phyloP scores from a whole-genome alignment of 768 basidiomycete species.

The Suillus subluteus region DNA sequence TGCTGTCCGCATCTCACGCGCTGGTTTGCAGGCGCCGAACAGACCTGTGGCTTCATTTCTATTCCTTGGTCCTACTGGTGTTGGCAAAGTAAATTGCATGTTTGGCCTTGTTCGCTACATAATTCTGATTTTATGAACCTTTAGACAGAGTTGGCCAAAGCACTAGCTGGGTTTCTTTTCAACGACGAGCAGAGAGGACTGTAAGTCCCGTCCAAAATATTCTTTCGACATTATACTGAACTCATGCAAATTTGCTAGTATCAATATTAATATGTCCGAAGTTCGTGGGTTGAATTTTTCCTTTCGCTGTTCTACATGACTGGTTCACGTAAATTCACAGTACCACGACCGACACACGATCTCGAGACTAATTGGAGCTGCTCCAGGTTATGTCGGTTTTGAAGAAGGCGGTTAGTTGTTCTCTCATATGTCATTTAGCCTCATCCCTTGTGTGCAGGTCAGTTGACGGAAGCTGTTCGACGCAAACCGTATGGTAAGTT shows the following conservation, averaged over 20 bases:
- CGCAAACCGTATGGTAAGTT: slow-evolving; percentile 56
- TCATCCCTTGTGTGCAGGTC: slow-evolving; percentile 38
- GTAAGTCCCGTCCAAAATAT: slow-evolving; percentile 46
- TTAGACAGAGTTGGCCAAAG: slow-evolving; percentile 88
- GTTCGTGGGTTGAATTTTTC: slow-evolving; percentile 20
- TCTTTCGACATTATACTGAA: neutral
- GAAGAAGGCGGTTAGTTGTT: slow-evolving; percentile 64
- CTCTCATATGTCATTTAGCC: neutral
- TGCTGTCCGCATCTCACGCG: slow-evolving; percentile 90
- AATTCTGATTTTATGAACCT: slow-evolving; percentile 11
- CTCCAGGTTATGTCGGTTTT: slow-evolving; percentile 87
- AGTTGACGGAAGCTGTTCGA: slow-evolving; percentile 67
- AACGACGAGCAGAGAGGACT: slow-evolving; percentile 86
- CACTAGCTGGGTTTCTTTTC: slow-evolving; percentile 86
- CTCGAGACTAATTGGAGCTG: slow-evolving; percentile 87
- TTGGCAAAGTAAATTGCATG: slow-evolving; percentile 63
- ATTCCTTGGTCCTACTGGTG: slow-evolving; percentile 88
- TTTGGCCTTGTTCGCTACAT: neutral
- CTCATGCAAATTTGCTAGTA: slow-evolving; percentile 45
- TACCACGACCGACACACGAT: slow-evolving; percentile 93
- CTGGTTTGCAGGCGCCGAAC: slow-evolving; percentile 86
- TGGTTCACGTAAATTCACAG: slow-evolving; percentile 36
- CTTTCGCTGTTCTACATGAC: neutral
- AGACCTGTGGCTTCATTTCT: slow-evolving; percentile 92
- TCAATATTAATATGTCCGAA: slow-evolving; percentile 96